Base-by-base conservation (phyloP, 148 eudicot species). In the Selenicereus undatus region DNA sequence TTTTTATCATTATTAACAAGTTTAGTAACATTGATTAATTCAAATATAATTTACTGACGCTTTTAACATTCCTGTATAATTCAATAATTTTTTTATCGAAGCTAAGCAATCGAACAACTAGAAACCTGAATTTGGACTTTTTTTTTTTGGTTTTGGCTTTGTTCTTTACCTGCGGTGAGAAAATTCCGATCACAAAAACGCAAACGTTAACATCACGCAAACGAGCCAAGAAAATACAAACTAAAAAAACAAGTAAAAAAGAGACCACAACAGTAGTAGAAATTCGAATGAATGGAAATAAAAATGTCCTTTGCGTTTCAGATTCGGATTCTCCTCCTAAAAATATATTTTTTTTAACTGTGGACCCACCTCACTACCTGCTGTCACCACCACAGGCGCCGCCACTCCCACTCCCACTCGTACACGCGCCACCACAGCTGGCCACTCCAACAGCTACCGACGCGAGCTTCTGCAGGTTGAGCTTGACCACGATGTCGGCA, bases 401-500 rank as follows among this genome's bases (percentile, higher is more conserved):
- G 24, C 18, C 78, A 8, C 81, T 87, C 43, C 43, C 43, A 78
- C 69, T n/a, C 30, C 71, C 8, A 32, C 18, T 68, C 8, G 78
- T 87, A 78, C 69, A 26, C 30, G 30, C 36, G 36, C 2, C 6
- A 4, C 24, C 74, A 3, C 81, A 87, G 76, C 87, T 82, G 64
- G 88, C 86, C 82, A 82, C 39, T 29, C 74, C 84, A 11, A 89
- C 86, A 14, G 91, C 84, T 1, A 87, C 89, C 1, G 91, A 60
- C 16, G 89, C 94, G 18, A 94, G 86, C 73, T 91, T 94, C 86
- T 92, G 97, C 0, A 94, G 89, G 62, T 94, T 94, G 83, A 94
- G 56, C 88, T 84, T 94, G n/a, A 94, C 94, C 3, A 94, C 97
- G 0, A 97, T 94, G 81, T 94, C 98, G 0, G 98, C 97, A 68